Conservation (phyloP, 352 stramenopile species). For the Globisporangium orthogonon region DNA sequence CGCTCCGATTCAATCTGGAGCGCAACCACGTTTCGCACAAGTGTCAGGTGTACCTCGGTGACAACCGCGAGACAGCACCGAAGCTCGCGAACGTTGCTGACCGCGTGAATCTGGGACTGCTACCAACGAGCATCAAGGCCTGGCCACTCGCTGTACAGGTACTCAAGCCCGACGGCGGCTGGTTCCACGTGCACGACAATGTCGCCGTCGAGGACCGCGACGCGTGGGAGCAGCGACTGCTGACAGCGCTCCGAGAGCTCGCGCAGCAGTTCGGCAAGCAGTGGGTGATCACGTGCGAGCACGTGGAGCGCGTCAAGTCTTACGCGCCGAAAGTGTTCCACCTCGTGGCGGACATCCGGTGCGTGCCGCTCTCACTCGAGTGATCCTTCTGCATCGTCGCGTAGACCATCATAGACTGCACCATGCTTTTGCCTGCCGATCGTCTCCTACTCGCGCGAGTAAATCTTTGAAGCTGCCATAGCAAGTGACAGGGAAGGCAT, state of each 20-base stretch:
- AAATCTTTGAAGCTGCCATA: too few relatives aligned
- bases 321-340: constrained; percentile 90
- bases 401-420: background rate
- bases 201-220: constrained; percentile 82
- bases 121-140: constrained; percentile 92
- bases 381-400: background rate
- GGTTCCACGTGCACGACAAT: constrained; percentile 96
- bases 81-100: constrained; percentile 80
- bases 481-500: background rate
- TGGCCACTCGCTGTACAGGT: constrained; percentile 91
- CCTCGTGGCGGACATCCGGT: constrained; percentile 81
- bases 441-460: background rate
- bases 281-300: constrained; percentile 75
- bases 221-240: constrained; percentile 64
- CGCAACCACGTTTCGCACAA: constrained; percentile 86
- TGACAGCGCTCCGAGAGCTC: constrained; percentile 41
- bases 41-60: constrained; percentile 80
- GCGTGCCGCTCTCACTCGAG: constrained; percentile 8
- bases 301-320: constrained; percentile 90
- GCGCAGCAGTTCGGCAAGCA: constrained; percentile 35
- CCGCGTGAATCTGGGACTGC: constrained; percentile 91
- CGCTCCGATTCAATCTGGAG: constrained; percentile 88
- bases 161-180: constrained; percentile 84
- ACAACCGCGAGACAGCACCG: constrained; percentile 84
- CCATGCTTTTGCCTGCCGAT: background rate